These are phyloP conservation scores for Micractinium sp. DNA, from an alignment of 139 green algal species.

Conservation along the genomic window DNA sequence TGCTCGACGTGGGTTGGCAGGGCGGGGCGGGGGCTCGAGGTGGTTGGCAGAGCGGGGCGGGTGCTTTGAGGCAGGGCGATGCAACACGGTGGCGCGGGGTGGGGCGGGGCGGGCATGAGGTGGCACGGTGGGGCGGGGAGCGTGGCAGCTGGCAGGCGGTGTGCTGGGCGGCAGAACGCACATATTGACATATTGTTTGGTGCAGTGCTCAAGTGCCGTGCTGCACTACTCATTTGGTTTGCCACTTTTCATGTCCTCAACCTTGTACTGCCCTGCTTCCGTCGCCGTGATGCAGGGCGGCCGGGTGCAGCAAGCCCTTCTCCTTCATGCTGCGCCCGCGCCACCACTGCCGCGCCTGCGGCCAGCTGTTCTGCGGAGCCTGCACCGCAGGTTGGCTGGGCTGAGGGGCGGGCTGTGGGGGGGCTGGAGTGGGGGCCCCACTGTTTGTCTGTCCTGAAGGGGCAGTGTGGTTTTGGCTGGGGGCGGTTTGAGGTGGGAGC, in stretches of 20 bases:
- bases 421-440: no score
- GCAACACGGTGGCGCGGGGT: neutral
- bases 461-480: neutral
- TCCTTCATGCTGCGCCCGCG: conserved; percentile 58
- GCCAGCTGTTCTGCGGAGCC: conserved; percentile 76
- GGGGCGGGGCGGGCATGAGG: neutral
- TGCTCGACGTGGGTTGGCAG: no score
- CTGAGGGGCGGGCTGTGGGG: neutral
- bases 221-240: neutral
- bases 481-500: no score
- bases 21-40: neutral
- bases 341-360: conserved; percentile 83
- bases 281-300: neutral
- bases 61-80: neutral
- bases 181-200: no score
- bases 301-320: conserved; percentile 65
- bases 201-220: neutral
- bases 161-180: neutral
- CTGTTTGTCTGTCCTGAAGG: neutral
- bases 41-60: neutral
- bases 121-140: no score
- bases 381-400: conserved; percentile 52
- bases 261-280: neutral
- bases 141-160: neutral
- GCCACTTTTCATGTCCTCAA: neutral